phyloP scores from a whole-genome alignment of 192 early-diverging fungal genomes.

The Mortierella antarctica region DNA sequence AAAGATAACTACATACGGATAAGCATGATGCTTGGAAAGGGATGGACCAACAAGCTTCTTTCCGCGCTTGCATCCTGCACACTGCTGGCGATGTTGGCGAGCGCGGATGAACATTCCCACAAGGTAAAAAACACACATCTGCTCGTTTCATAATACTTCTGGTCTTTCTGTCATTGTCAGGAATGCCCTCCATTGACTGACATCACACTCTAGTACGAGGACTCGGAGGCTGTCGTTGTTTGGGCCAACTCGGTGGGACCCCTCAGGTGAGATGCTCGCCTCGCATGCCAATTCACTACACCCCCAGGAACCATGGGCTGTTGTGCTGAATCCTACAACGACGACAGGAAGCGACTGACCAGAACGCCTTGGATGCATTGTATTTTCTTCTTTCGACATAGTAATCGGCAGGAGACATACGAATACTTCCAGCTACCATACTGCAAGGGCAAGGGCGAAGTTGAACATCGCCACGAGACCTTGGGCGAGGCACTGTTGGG shows the following conservation, averaged over 20 bases:
- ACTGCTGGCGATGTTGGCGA: conserved; percentile 11
- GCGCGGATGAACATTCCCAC: conserved; percentile 65
- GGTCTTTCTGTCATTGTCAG: background rate
- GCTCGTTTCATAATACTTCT: background rate
- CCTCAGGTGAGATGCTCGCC: conserved; percentile 25
- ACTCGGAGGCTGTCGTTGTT: conserved; percentile 73
- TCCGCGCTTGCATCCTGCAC: conserved; percentile 10
- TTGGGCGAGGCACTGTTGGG: conserved; percentile 83
- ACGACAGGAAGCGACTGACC: conserved; percentile 5
- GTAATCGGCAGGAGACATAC: conserved; percentile 84
- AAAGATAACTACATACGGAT: background rate
- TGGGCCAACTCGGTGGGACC: conserved; percentile 78
- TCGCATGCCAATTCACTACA: too few relatives aligned
- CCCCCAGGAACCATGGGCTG: background rate
- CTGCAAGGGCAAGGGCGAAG: conserved; percentile 67
- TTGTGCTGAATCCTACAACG: conserved; percentile 22
- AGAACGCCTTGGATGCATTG: too few relatives aligned
- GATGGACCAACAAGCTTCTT: conserved; percentile 23
- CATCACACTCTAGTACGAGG: conserved; percentile 60
- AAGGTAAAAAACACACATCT: conserved; percentile 27
- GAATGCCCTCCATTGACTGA: background rate
- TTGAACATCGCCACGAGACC: conserved; percentile 83
- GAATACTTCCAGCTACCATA: conserved; percentile 79
- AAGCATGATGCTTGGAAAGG: conserved; percentile 14
- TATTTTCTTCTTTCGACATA: background rate